Evolutionary conservation across 2,329 filamentous ascomycete genomes (phyloP).

Genomic region (Kalmusia sp.): DNA sequence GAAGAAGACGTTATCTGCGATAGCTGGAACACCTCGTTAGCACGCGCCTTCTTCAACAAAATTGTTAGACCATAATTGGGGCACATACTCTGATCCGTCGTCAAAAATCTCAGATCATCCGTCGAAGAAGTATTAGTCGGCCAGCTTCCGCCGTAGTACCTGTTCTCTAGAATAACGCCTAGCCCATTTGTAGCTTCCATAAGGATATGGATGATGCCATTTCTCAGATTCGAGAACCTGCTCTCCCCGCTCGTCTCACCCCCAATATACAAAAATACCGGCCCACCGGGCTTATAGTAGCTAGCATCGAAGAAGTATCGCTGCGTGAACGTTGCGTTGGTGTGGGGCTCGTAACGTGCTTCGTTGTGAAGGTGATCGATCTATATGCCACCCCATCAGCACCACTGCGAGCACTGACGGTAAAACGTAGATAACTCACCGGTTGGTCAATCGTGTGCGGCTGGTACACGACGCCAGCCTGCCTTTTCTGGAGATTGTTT

Average conservation of each 20-base stretch:
- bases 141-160: slow-evolving; percentile 59
- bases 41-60: neutral
- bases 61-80: neutral
- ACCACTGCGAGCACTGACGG: neutral
- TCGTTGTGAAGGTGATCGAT: slow-evolving; percentile 57
- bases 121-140: slow-evolving; percentile 58
- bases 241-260: slow-evolving; percentile 54
- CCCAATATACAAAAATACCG: slow-evolving; percentile 57
- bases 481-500: slow-evolving; percentile 17
- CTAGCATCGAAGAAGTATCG: slow-evolving; percentile 62
- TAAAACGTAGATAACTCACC: slow-evolving; percentile 18
- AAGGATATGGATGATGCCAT: slow-evolving; percentile 60
- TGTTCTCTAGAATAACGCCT: slow-evolving; percentile 62
- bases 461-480: slow-evolving; percentile 21
- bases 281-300: slow-evolving; percentile 63
- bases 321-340: slow-evolving; percentile 60
- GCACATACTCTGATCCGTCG: slow-evolving; percentile 55
- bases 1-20: slow-evolving; percentile 62
- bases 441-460: slow-evolving; percentile 34
- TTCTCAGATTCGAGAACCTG: slow-evolving; percentile 48
- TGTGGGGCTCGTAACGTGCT: slow-evolving; percentile 50
- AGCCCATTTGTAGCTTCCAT: slow-evolving; percentile 62
- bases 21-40: slow-evolving; percentile 28
- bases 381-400: slow-evolving; percentile 19
- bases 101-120: slow-evolving; percentile 58